Evolutionary conservation across 805 yeast species (phyloP), one percentile per base, ranked within the genome.

Genomic region (Metschnikowia vanudenii): DNA sequence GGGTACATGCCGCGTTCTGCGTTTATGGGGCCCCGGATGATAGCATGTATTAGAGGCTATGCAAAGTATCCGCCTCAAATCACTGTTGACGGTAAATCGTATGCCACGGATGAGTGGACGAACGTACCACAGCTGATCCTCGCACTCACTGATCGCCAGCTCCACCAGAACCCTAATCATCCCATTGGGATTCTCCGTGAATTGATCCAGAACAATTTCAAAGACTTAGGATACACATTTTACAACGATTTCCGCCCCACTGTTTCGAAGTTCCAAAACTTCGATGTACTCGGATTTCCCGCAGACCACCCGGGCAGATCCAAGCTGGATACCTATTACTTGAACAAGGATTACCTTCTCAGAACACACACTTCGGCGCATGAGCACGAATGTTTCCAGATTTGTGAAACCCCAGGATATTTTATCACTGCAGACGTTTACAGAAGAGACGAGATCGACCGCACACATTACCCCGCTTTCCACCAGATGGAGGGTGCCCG

Each of bases 401-500:
- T 67, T 2, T 74, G 82, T 43, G 61, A 75, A 22, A 82, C 92
- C 0, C 90, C 96, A 0, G 98, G 98, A 0, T 94, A 87, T 65
- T 76, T 94, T 53, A 91, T 94, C 39, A 79, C 96, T 11, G 99
- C 98, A 1, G 99, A 94, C 65, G 99, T 94, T 9, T 94, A 91
- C 62, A 78, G 99, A 59, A 78, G 96, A 58, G 99, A 94, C 67
- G 96, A 92, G 59, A 88, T 94, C 46, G 99, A 94, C 65, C 76
- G 88, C 54, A 90, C 98, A 0, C 99, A 94, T 64, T 94, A 94
- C 62, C 98, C 99, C 1, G 97, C 87, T 0, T 94, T 94, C 68
- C 97, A 94, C 60, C 99, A 94, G 66, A 81, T 94, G 89, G 99
- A 94, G 67, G 99, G 98, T 39, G 97, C 96, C 2, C 73, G 94